A percentile compares a stretch with the other conserved stretches of the same genome.
phyloP scores from a whole-genome alignment of 345 rosid genomes.

The Boechera stricta region DNA sequence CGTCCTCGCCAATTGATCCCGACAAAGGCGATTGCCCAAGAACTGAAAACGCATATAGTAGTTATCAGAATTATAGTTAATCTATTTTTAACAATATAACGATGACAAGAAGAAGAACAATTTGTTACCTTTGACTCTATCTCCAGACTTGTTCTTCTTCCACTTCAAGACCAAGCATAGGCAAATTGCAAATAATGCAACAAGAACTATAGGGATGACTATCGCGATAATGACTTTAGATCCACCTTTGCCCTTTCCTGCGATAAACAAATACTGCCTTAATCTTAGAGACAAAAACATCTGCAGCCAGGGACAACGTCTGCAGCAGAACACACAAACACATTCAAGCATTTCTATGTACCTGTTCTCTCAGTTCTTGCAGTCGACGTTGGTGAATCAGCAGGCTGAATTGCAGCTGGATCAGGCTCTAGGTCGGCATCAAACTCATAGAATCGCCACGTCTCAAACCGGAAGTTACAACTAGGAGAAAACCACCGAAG shows the following conservation, averaged over 20 bases:
- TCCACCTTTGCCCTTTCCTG: constrained; percentile 40
- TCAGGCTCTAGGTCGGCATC: constrained; percentile 26
- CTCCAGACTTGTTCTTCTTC: constrained; percentile 29
- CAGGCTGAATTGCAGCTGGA: constrained; percentile 26
- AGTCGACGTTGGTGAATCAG: constrained; percentile 18
- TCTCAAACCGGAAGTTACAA: constrained; percentile 55
- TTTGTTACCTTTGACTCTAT: constrained; percentile 29
- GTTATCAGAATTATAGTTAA: neutral
- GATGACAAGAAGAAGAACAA: constrained; percentile 15
- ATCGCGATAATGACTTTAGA: constrained; percentile 34
- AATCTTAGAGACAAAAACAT: constrained; percentile 13
- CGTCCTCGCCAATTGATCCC: constrained; percentile 34
- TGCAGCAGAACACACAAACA: constrained; percentile 13
- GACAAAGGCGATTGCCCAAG: constrained; percentile 29
- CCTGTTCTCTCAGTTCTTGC: constrained; percentile 10
- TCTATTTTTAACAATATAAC: neutral
- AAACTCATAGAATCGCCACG: constrained; percentile 37
- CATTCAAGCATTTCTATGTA: constrained; percentile 21
- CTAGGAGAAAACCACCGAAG: constrained; percentile 48
- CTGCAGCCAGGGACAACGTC: neutral
- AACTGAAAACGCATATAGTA: constrained; percentile 11
- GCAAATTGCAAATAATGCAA: constrained; percentile 14
- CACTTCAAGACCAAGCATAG: constrained; percentile 37
- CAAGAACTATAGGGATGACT: constrained; percentile 35
- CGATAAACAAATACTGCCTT: neutral